These are phyloP conservation scores for Chenopodium formosanum DNA, from an alignment of 148 eudicot species.

Conservation along the genomic window DNA sequence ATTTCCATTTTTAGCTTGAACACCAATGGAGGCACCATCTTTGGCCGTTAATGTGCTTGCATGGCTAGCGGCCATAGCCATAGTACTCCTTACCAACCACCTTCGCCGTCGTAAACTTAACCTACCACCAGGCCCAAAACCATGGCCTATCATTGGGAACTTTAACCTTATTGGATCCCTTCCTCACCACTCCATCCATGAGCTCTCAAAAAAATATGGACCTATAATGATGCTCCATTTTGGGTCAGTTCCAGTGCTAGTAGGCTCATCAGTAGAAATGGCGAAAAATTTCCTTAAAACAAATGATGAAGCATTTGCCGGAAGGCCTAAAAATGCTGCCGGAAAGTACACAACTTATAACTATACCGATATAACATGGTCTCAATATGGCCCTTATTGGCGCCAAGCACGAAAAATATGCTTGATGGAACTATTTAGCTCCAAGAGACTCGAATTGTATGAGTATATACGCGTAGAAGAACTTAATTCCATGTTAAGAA, in stretches of 20 bases:
- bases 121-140: conserved; percentile 81
- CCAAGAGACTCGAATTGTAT: neutral
- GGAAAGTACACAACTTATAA: conserved; percentile 62
- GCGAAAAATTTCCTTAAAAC: conserved; percentile 56
- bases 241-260: conserved; percentile 61
- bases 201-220: conserved; percentile 61
- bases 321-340: conserved; percentile 69
- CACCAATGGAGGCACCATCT: conserved; percentile 36
- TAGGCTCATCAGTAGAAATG: conserved; percentile 69
- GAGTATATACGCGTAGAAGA: neutral
- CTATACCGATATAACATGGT: neutral
- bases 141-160: conserved; percentile 92
- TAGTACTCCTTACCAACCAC: conserved; percentile 34
- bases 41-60: conserved; percentile 18
- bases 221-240: conserved; percentile 66
- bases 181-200: conserved; percentile 71
- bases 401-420: neutral
- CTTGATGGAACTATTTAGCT: neutral
- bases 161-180: conserved; percentile 75
- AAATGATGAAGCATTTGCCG: neutral
- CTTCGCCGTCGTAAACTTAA: conserved; percentile 39
- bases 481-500: no score
- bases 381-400: neutral
- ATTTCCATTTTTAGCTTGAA: neutral
- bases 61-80: conserved; percentile 32